Evolutionary conservation across 768 basidiomycete genomes (phyloP).

Genomic region (Suillus placidus): DNA sequence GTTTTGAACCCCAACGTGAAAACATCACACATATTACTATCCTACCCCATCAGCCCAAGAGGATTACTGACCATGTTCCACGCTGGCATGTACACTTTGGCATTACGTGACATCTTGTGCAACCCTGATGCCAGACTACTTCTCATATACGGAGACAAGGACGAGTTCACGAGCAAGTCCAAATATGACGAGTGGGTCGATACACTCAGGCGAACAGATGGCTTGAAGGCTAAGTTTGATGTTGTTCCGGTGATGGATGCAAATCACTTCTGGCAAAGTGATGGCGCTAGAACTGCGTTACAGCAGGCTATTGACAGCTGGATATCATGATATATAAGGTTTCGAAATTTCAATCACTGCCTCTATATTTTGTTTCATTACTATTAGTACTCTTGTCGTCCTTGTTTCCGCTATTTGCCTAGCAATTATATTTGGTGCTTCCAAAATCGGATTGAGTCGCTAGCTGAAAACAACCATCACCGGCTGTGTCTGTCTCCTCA

Average conservation of each 20-base stretch:
- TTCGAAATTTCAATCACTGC: not conserved
- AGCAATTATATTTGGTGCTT: conserved; percentile 6
- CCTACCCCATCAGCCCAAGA: conserved; percentile 74
- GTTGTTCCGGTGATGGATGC: conserved; percentile 47
- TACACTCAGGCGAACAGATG: conserved; percentile 35
- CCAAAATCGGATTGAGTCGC: conserved; percentile 21
- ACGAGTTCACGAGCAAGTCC: conserved; percentile 66
- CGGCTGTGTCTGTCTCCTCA: conserved; percentile 10
- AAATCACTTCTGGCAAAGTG: conserved; percentile 69
- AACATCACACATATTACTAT: conserved; percentile 70
- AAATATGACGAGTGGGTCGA: conserved; percentile 61
- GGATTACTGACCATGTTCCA: conserved; percentile 71
- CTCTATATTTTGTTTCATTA: not conserved
- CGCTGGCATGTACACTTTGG: conserved; percentile 52
- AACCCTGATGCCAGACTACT: conserved; percentile 55
- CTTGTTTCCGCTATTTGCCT: conserved; percentile 5
- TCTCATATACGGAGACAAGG: conserved; percentile 65
- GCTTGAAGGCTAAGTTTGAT: conserved; percentile 30
- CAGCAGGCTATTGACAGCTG: conserved; percentile 25
- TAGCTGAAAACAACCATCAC: conserved; percentile 28
- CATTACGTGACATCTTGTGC: conserved; percentile 52
- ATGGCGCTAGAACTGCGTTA: conserved; percentile 24
- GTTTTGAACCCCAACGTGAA: conserved; percentile 49
- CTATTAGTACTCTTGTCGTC: not conserved
- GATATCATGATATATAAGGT: conserved; percentile 16